A percentile compares a stretch with the other conserved stretches of the same genome.
Evolutionary conservation across 1,284 basidiomycete genomes (phyloP).

Genomic region (Pisolithus thermaeus): DNA sequence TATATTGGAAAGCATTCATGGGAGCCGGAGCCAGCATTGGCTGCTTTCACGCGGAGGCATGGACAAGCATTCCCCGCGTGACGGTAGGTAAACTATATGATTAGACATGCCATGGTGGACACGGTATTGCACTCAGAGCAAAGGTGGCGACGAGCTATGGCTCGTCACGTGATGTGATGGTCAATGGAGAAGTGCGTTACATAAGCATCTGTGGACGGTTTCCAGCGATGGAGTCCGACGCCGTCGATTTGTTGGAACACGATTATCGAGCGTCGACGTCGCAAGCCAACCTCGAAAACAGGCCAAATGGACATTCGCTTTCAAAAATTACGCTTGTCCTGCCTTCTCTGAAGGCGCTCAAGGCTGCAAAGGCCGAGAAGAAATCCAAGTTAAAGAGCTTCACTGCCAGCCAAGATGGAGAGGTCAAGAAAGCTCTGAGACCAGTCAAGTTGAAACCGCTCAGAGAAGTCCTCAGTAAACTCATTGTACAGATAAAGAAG

Average conservation of each 20-base stretch:
- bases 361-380: slow-evolving; percentile 29
- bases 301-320: slow-evolving; percentile 9
- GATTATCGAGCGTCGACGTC: slow-evolving; percentile 9
- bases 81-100: no score
- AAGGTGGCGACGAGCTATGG: no score
- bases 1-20: no score
- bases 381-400: slow-evolving; percentile 21
- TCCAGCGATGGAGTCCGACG: slow-evolving; percentile 11
- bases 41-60: slow-evolving; percentile 10
- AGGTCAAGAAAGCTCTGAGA: slow-evolving; percentile 41
- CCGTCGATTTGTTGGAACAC: slow-evolving; percentile 11
- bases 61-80: slow-evolving; percentile 44
- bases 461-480: slow-evolving; percentile 60
- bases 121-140: no score
- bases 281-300: slow-evolving; percentile 1
- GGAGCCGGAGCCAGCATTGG: neutral
- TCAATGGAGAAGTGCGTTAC: slow-evolving; percentile 1
- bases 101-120: no score
- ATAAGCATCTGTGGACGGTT: slow-evolving; percentile 6
- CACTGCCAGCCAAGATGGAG: slow-evolving; percentile 13
- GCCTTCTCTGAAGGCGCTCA: slow-evolving; percentile 35
- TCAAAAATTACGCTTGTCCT: slow-evolving; percentile 42
- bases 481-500: slow-evolving; percentile 72
- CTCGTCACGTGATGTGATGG: no score
- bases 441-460: slow-evolving; percentile 71